A percentile compares a stretch with the other conserved stretches of the same genome.
Conservation (phyloP, 1,139 yeast genomes). For the Scheffersomyces segobiensis region DNA sequence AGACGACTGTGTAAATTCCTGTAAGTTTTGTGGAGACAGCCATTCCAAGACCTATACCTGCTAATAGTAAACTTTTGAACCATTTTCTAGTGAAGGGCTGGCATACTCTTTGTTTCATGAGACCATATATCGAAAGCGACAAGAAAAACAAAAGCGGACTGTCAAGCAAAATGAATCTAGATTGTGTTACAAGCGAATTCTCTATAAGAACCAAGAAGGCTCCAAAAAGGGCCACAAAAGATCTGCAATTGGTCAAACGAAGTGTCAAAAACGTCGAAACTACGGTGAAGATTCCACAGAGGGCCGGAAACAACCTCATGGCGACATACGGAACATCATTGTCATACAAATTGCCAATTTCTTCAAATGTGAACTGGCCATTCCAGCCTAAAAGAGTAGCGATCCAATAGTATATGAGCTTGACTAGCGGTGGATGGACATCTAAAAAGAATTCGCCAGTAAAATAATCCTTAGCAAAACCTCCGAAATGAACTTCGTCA, state of each 20-base stretch:
- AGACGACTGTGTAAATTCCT: constrained; percentile 53
- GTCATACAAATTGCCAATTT: constrained; percentile 36
- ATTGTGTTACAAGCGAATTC: constrained; percentile 52
- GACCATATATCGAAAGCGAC: constrained; percentile 42
- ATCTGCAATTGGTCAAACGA: constrained; percentile 47
- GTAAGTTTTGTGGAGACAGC: constrained; percentile 52
- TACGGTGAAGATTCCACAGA: constrained; percentile 47
- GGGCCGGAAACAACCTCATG: constrained; percentile 34
- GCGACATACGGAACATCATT: constrained; percentile 32
- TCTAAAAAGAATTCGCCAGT: constrained; percentile 63
- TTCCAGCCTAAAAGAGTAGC: constrained; percentile 44
- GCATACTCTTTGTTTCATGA: constrained; percentile 40
- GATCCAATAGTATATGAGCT: constrained; percentile 47
- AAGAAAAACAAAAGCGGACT: constrained; percentile 50
- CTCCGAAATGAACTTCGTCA: constrained; percentile 37
- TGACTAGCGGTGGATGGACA: constrained; percentile 62
- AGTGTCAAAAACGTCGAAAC: constrained; percentile 49
- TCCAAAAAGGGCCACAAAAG: constrained; percentile 44
- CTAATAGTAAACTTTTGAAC: constrained; percentile 38
- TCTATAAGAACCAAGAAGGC: constrained; percentile 51
- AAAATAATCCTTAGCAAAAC: constrained; percentile 46
- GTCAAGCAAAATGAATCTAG: constrained; percentile 52
- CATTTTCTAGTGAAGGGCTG: constrained; percentile 43
- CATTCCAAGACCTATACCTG: constrained; percentile 57
- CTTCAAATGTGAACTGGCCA: constrained; percentile 37